Percentiles rank a stretch among this genome's conserved stretches.
These are phyloP conservation scores for Miamiensis avidus DNA, from an alignment of 169 alveolate genomes.

Conservation along the genomic window DNA sequence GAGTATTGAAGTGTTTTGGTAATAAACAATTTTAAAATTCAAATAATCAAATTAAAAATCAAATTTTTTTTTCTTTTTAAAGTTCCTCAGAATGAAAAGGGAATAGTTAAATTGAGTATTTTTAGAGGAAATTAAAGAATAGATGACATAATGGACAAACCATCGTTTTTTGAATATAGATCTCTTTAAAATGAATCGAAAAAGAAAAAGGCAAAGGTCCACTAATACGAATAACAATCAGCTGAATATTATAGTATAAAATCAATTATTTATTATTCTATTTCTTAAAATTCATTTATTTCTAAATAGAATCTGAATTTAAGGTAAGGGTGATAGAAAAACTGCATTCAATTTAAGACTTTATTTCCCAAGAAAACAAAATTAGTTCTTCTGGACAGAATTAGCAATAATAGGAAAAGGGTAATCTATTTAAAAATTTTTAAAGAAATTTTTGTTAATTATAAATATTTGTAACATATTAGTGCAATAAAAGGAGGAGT, in stretches of 20 bases:
- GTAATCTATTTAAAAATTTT: neutral
- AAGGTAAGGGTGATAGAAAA: constrained; percentile 45
- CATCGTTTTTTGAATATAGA: constrained; percentile 25
- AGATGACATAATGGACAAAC: constrained; percentile 32
- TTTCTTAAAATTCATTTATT: neutral
- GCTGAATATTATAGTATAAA: constrained; percentile 31
- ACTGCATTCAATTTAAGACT: constrained; percentile 29
- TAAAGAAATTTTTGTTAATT: too few relatives aligned
- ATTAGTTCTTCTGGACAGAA: too few relatives aligned
- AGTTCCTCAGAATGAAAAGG: constrained; percentile 34
- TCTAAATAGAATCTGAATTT: constrained; percentile 21
- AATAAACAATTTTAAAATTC: neutral
- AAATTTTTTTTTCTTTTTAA: neutral
- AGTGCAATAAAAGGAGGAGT: neutral
- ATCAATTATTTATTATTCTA: neutral
- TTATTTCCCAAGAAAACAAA: neutral
- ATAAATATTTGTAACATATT: too few relatives aligned
- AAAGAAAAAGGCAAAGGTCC: constrained; percentile 16
- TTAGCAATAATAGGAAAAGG: neutral
- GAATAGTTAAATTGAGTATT: constrained; percentile 13
- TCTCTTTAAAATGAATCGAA: neutral
- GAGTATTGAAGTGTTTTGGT: constrained; percentile 42
- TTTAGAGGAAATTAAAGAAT: constrained; percentile 1
- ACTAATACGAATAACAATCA: constrained; percentile 15
- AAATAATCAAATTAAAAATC: neutral